Conservation (phyloP, 306 rosid species). For the Dalbergia oliveri region DNA sequence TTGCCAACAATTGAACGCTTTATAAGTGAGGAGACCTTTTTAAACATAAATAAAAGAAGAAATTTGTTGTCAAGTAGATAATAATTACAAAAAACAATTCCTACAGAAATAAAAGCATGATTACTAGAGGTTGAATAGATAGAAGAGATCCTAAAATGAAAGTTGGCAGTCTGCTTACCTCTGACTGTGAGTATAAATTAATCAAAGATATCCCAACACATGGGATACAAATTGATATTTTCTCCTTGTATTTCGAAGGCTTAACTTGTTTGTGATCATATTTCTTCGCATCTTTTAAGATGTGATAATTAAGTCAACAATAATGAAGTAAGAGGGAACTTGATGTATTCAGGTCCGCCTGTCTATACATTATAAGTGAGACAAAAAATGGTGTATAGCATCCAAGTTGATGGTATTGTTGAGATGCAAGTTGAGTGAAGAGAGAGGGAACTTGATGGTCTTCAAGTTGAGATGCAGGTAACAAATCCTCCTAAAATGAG, state of each 20-base stretch:
- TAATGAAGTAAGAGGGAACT: too few species aligned
- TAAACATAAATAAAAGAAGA: too few species aligned
- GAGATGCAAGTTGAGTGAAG: too few species aligned
- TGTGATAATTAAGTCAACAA: too few species aligned
- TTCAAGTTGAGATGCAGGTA: constrained; percentile 71
- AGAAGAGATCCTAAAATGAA: constrained; percentile 25
- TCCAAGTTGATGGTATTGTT: too few species aligned
- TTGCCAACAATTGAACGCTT: constrained; percentile 19
- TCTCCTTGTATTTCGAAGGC: constrained; percentile 70
- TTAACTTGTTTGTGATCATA: constrained; percentile 64
- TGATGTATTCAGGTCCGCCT: too few species aligned
- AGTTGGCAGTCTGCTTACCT: constrained; percentile 58
- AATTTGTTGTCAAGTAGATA: too few species aligned
- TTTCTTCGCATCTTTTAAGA: constrained; percentile 49
- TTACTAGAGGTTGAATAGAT: constrained; percentile 40
- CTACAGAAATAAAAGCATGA: constrained; percentile 56
- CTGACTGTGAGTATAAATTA: constrained; percentile 61
- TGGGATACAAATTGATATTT: constrained; percentile 72
- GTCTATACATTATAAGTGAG: too few species aligned
- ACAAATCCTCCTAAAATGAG: constrained; percentile 67
- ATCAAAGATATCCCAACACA: constrained; percentile 84
- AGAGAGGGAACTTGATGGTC: too few species aligned
- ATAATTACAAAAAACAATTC: constrained; percentile 71
- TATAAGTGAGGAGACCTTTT: too few species aligned
- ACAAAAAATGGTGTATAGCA: too few species aligned